phyloP scores from a whole-genome alignment of 805 yeast species.

The Candida easanensis region DNA sequence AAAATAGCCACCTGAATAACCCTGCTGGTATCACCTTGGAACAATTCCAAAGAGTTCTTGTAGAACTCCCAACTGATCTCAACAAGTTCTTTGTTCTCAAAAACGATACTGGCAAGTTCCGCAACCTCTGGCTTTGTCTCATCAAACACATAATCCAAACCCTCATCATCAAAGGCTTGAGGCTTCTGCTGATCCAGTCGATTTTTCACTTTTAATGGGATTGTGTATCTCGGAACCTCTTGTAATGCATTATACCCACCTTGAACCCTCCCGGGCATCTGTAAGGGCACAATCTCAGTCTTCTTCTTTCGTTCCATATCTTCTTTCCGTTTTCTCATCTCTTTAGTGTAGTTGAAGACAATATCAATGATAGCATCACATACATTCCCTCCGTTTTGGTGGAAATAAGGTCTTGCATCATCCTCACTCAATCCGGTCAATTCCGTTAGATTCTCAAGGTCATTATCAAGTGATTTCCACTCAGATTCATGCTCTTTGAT shows the following conservation, averaged over 20 bases:
- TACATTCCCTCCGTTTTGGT: constrained; percentile 29
- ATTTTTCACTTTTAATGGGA: constrained; percentile 1
- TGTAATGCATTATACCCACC: neutral
- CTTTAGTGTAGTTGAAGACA: constrained; percentile 21
- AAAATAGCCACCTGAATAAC: constrained; percentile 36
- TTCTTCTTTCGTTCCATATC: neutral
- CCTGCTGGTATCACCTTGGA: constrained; percentile 40
- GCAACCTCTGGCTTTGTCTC: constrained; percentile 28
- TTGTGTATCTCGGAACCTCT: neutral
- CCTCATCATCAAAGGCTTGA: no score
- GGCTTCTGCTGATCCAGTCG: neutral
- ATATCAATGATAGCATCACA: constrained; percentile 37
- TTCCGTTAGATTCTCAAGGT: constrained; percentile 21
- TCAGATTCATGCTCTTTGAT: neutral
- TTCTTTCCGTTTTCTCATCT: neutral
- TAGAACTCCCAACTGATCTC: constrained; percentile 39
- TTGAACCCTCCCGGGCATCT: neutral
- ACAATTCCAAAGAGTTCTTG: constrained; percentile 37
- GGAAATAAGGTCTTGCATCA: constrained; percentile 27
- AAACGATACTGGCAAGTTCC: constrained; percentile 34
- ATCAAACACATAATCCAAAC: constrained; percentile 9
- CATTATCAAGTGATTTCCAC: constrained; percentile 6
- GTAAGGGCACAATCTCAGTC: neutral
- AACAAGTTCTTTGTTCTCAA: constrained; percentile 34
- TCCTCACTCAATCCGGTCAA: constrained; percentile 21